Conservation (phyloP, 2,329 filamentous ascomycete species). For the Mycosphaerella arachidis region DNA sequence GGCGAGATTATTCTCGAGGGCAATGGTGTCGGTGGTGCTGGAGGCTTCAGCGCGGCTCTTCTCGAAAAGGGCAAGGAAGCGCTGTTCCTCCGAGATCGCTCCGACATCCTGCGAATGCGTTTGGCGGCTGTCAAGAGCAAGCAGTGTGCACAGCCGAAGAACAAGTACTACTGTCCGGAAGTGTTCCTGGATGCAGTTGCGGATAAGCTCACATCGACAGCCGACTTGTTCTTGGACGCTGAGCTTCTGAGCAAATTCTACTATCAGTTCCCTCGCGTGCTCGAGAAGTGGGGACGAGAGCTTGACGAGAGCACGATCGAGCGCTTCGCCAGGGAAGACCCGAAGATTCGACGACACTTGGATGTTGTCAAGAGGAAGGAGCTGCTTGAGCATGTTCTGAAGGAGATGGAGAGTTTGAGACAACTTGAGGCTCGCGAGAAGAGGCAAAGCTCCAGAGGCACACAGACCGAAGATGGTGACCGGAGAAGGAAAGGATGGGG, state of each 20-base stretch:
- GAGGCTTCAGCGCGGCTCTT: constrained; percentile 85
- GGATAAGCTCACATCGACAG: constrained; percentile 88
- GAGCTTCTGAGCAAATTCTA: constrained; percentile 96
- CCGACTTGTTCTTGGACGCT: constrained; percentile 94
- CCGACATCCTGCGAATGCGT: constrained; percentile 86
- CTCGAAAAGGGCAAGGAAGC: constrained; percentile 80
- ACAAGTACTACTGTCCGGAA: constrained; percentile 96
- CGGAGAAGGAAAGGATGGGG: constrained; percentile 33
- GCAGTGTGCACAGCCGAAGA: constrained; percentile 75
- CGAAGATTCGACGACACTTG: constrained; percentile 80
- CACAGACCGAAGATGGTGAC: constrained; percentile 27
- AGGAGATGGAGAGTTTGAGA: constrained; percentile 89
- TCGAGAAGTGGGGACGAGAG: constrained; percentile 78
- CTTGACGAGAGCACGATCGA: constrained; percentile 70
- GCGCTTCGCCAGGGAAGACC: constrained; percentile 86
- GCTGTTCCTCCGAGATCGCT: constrained; percentile 86
- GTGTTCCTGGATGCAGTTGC: constrained; percentile 97
- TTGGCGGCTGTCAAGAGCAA: constrained; percentile 82
- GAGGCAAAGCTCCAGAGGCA: constrained; percentile 42
- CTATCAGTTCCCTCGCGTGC: constrained; percentile 88
- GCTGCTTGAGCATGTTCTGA: constrained; percentile 82
- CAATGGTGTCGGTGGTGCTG: constrained; percentile 74
- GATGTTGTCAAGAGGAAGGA: constrained; percentile 92
- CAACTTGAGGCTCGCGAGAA: constrained; percentile 74
- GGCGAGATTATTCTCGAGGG: constrained; percentile 83